Conservation (phyloP, 1,284 basidiomycete species). For the Blastosporella zonata region DNA sequence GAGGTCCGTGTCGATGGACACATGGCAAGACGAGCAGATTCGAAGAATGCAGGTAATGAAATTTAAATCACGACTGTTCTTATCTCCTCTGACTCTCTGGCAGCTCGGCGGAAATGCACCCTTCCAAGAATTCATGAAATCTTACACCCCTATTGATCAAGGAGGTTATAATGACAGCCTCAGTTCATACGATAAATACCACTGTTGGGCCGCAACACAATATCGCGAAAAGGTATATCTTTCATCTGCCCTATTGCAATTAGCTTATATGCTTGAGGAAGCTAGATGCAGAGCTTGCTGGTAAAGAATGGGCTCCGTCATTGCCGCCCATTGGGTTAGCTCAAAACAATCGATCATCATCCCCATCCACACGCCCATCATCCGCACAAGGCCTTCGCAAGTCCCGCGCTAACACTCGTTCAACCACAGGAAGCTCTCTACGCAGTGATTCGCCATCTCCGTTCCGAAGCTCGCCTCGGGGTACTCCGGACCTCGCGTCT, state of each 20-base stretch:
- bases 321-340: conserved; percentile 48
- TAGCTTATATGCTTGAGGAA: conserved; percentile 29
- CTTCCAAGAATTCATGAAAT: conserved; percentile 76
- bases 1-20: conserved; percentile 92
- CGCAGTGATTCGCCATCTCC: conserved; percentile 57
- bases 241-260: conserved; percentile 12
- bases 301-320: conserved; percentile 69
- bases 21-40: conserved; percentile 90
- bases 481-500: conserved; percentile 37
- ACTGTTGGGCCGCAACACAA: conserved; percentile 88
- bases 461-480: conserved; percentile 44
- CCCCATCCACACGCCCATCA: conserved; percentile 51
- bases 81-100: conserved; percentile 4
- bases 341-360: conserved; percentile 36
- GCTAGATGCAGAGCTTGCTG: conserved; percentile 70
- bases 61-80: neutral
- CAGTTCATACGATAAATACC: conserved; percentile 79
- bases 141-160: conserved; percentile 66
- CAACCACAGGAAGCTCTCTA: conserved; percentile 40
- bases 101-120: conserved; percentile 84
- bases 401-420: conserved; percentile 63
- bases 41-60: conserved; percentile 79
- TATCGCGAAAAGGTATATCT: conserved; percentile 83
- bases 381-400: conserved; percentile 76
- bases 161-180: conserved; percentile 75